Conservation (phyloP, 306 rosid genomes). For the Acmispon strigosus region DNA sequence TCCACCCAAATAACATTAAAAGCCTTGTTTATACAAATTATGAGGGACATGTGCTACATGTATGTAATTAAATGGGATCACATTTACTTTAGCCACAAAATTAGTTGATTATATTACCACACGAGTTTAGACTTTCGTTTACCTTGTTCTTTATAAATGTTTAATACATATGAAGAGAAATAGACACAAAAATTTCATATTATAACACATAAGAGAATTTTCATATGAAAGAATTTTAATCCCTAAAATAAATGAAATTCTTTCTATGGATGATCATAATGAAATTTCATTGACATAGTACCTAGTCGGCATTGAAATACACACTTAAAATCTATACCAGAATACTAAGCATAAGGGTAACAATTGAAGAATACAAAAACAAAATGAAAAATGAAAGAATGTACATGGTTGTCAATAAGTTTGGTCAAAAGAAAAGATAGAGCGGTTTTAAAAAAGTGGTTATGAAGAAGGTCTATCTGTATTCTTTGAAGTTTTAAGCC, state of each 20-base stretch:
- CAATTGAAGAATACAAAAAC: background rate
- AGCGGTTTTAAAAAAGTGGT: background rate
- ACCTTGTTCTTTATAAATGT: too few species aligned
- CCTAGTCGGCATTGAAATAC: too few species aligned
- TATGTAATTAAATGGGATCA: background rate
- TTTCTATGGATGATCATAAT: too few species aligned
- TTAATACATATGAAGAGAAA: too few species aligned
- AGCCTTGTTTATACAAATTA: background rate
- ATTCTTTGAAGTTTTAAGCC: slow-evolving; percentile 12
- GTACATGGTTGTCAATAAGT: background rate
- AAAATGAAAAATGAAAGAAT: background rate
- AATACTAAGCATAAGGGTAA: background rate
- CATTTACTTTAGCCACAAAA: background rate
- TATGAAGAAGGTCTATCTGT: background rate
- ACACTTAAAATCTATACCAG: too few species aligned
- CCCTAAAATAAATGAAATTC: too few species aligned
- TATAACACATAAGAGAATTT: too few species aligned
- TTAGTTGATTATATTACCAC: background rate
- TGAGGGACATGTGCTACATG: background rate
- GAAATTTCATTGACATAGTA: too few species aligned
- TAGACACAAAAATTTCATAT: too few species aligned
- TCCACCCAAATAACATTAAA: background rate
- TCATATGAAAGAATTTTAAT: too few species aligned
- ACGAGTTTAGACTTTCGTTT: too few species aligned
- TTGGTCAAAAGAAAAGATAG: slow-evolving; percentile 3